A percentile compares a stretch with the other conserved stretches of the same genome.
These are phyloP conservation scores for Fusarium sp. DNA, from an alignment of 2,329 filamentous ascomycete genomes.

Conservation along the genomic window DNA sequence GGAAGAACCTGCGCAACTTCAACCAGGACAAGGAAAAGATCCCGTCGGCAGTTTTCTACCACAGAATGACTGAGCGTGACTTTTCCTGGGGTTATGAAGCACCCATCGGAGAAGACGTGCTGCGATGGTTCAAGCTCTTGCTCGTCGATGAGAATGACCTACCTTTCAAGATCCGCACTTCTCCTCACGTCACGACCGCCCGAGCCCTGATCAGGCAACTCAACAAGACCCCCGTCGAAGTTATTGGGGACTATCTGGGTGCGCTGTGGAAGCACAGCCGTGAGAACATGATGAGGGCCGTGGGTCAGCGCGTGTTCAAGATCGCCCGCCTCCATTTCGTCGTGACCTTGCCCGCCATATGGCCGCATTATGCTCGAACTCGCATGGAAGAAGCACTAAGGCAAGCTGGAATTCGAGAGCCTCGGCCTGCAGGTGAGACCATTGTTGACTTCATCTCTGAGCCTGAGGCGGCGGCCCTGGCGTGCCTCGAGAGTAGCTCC, in stretches of 20 bases:
- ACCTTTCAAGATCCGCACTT: constrained; percentile 36
- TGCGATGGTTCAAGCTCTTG: constrained; percentile 58
- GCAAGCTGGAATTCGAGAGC: constrained; percentile 51
- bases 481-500: constrained; percentile 47
- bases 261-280: constrained; percentile 50
- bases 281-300: constrained; percentile 40
- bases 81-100: constrained; percentile 51
- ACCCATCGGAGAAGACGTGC: constrained; percentile 30
- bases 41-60: constrained; percentile 45
- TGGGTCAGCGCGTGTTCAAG: constrained; percentile 38
- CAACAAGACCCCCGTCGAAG: constrained; percentile 44
- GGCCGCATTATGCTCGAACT: constrained; percentile 53
- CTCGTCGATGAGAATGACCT: constrained; percentile 53
- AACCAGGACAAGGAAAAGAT: constrained; percentile 50
- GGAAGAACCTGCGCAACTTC: constrained; percentile 36
- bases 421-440: constrained; percentile 45
- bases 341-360: constrained; percentile 60
- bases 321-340: constrained; percentile 51
- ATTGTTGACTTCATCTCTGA: constrained; percentile 54
- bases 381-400: constrained; percentile 54
- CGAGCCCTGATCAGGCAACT: not conserved
- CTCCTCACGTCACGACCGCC: constrained; percentile 35
- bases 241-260: constrained; percentile 50
- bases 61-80: not conserved
- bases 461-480: constrained; percentile 60